These are phyloP conservation scores for Tricharina praecox DNA, from an alignment of 495 filamentous ascomycete genomes.

Conservation along the genomic window DNA sequence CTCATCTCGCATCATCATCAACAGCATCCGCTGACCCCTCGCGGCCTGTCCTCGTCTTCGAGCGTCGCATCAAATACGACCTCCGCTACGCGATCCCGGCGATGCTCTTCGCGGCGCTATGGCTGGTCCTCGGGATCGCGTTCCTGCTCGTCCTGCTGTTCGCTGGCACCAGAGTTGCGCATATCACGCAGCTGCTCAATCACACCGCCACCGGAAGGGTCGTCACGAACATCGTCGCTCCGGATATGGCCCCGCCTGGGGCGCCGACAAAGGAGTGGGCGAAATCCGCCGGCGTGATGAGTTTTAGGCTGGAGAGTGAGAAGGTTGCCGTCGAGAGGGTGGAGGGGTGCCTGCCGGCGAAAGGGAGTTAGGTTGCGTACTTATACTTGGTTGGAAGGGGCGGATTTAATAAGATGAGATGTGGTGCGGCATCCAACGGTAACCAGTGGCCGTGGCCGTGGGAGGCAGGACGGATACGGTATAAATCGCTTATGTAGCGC, in stretches of 20 bases:
- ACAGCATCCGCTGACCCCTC: too few species aligned
- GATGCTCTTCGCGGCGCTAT: conserved; percentile 11
- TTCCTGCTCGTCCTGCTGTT: conserved; percentile 1
- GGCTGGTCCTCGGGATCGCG: conserved; percentile 3
- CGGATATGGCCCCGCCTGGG: neutral
- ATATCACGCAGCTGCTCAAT: conserved; percentile 6
- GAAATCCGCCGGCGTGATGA: neutral
- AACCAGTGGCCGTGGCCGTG: too few species aligned
- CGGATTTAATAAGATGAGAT: too few species aligned
- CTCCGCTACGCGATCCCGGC: conserved; percentile 29
- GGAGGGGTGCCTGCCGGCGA: too few species aligned
- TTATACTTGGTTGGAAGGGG: too few species aligned
- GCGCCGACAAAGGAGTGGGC: conserved; percentile 1
- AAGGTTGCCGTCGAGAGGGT: too few species aligned
- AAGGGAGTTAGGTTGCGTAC: too few species aligned
- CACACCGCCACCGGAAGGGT: conserved; percentile 7
- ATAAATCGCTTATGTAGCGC: too few species aligned
- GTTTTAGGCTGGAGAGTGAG: conserved; percentile 4
- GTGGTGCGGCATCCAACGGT: too few species aligned
- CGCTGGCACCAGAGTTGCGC: neutral
- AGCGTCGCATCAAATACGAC: conserved; percentile 24
- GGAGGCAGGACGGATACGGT: too few species aligned
- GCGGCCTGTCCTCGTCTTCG: conserved; percentile 6
- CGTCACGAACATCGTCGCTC: conserved; percentile 7
- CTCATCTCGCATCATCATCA: too few species aligned